A percentile compares a stretch with the other conserved stretches of the same genome.
These are phyloP conservation scores for Parsonsia alboflavescens DNA, from an alignment of 257 asterid species.

Conservation along the genomic window DNA sequence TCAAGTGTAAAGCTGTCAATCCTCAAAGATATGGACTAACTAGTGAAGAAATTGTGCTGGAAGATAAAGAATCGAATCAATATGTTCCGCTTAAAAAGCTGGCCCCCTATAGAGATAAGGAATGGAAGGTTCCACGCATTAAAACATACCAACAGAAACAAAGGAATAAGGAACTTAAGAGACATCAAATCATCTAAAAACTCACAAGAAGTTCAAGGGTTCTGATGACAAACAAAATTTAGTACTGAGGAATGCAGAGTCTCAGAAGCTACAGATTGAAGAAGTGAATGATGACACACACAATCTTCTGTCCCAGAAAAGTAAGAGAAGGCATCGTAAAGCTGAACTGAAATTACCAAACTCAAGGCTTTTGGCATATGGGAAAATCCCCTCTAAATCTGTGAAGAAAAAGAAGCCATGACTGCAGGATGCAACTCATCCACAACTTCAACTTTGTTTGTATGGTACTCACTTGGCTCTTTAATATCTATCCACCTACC, in stretches of 20 bases:
- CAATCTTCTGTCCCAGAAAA: slow-evolving; percentile 32
- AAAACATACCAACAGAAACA: slow-evolving; percentile 42
- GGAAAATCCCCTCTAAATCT: slow-evolving; percentile 42
- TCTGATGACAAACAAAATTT: slow-evolving; percentile 20
- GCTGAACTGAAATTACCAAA: slow-evolving; percentile 47
- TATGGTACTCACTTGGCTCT: not conserved
- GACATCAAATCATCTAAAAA: slow-evolving; percentile 9
- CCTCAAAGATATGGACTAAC: slow-evolving; percentile 52
- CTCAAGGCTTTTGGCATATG: slow-evolving; percentile 54
- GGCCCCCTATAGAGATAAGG: slow-evolving; percentile 72
- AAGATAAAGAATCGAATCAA: slow-evolving; percentile 73
- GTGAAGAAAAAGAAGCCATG: slow-evolving; percentile 45
- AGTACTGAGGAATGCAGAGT: slow-evolving; percentile 20
- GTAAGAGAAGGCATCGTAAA: slow-evolving; percentile 45
- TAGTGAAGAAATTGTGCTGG: slow-evolving; percentile 46
- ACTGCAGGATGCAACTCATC: not conserved
- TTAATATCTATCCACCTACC: not conserved
- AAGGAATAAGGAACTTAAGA: slow-evolving; percentile 21
- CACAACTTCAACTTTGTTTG: slow-evolving; percentile 12
- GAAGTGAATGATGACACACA: slow-evolving; percentile 29
- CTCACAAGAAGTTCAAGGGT: slow-evolving; percentile 23
- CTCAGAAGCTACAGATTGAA: slow-evolving; percentile 18
- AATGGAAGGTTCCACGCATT: slow-evolving; percentile 67
- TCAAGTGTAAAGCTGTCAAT: slow-evolving; percentile 58
- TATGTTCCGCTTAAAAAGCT: slow-evolving; percentile 68